These are phyloP conservation scores for Juncus inflexus DNA, from an alignment of 176 grass and related monocot species.

Conservation along the genomic window DNA sequence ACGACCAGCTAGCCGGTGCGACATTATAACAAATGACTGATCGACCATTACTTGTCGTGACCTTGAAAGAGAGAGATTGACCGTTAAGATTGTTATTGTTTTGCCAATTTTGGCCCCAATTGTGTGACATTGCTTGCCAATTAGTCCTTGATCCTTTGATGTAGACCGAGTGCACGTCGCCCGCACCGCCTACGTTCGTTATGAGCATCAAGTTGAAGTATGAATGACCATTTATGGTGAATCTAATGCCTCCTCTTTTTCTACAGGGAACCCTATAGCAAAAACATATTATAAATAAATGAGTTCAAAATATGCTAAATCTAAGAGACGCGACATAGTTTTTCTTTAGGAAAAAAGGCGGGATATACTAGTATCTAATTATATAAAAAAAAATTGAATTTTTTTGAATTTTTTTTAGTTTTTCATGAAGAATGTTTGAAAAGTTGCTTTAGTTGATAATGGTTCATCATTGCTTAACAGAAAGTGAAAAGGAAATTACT, in stretches of 20 bases:
- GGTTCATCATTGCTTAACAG: too few species aligned
- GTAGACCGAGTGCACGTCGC: conserved; percentile 50
- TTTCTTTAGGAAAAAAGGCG: too few species aligned
- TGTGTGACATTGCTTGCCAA: conserved; percentile 58
- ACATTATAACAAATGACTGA: conserved; percentile 50
- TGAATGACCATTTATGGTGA: conserved; percentile 61
- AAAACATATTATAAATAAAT: not conserved
- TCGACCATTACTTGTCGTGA: conserved; percentile 43
- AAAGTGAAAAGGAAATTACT: too few species aligned
- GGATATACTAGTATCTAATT: too few species aligned
- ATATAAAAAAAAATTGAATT: too few species aligned
- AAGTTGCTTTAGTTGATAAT: too few species aligned
- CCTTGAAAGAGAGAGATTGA: conserved; percentile 53
- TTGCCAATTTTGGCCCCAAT: conserved; percentile 93
- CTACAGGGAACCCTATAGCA: conserved; percentile 50
- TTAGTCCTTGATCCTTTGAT: conserved; percentile 41
- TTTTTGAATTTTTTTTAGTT: too few species aligned
- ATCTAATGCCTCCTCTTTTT: conserved; percentile 55
- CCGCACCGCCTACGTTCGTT: conserved; percentile 62
- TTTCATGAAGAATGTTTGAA: too few species aligned
- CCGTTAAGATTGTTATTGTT: conserved; percentile 50
- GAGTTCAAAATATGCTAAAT: too few species aligned
- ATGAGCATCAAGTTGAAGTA: conserved; percentile 77
- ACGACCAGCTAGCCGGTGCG: conserved; percentile 53
- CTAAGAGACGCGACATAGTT: too few species aligned